Base-by-base conservation (phyloP, 169 alveolate species). In the Besnoitia besnoiti region DNA sequence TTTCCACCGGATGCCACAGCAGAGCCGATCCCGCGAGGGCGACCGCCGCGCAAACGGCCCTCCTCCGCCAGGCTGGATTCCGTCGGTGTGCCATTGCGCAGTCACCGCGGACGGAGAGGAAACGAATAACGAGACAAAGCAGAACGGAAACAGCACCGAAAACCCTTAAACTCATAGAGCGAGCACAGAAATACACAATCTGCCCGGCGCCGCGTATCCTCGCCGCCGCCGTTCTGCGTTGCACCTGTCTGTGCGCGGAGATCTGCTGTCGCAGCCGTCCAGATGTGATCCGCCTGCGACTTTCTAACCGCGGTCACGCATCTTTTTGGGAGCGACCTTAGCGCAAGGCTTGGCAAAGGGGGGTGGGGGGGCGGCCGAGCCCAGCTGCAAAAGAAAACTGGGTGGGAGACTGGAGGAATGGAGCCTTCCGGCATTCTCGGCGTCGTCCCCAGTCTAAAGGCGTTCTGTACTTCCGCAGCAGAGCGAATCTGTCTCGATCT, bases 61-160 rank as follows among this genome's bases (percentile, higher is more conserved):
- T 5, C 30, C 24, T 55, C 30, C 67, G 67, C 67, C 67, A 8
- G 30, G 67, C 33, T 55, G 12, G 67, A 55, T n/a, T 55, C 67
- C 67, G 67, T 55, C 67, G 67, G 67, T 55, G 67, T 19, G 67
- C 33, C 67, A 55, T 55, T n/a, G 67, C 24, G 67, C 67, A 55
- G 67, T 55, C 67, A 55, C 67, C 67, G 67, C 67, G 67, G n/a
- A n/a, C n/a, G n/a, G 67, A 55, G n/a, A 55, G 30, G 67, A 19
- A n/a, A 19, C 12, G 67, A 55, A 49, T 49, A 14, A n/a, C 12
- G 67, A 55, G 24, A 10, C 67, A 55, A 16, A 5, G 67, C 4
- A 55, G 24, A n/a, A 19, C 67, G 30, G 27, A 55, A 19, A 55
- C 27, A n/a, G 30, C 12, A 55, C 33, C 12, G n/a, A 19, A n/a